Conservation (phyloP, 2,329 filamentous ascomycete genomes). For the Alternaria brassicae region DNA sequence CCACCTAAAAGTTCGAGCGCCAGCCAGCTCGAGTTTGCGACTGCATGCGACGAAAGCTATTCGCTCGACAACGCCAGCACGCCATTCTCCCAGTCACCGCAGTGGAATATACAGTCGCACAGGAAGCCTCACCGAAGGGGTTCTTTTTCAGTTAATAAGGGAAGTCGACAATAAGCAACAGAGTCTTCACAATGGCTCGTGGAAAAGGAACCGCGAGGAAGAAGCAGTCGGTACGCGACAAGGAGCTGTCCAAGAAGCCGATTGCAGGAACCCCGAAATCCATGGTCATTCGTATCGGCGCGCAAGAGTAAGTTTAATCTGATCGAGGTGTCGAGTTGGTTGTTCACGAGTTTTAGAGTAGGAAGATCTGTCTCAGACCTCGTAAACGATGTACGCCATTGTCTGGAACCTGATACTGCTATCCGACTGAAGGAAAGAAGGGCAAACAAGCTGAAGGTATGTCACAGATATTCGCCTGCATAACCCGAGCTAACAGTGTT, state of each 20-base stretch:
- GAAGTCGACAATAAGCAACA: conserved; percentile 11
- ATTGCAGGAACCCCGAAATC: conserved; percentile 77
- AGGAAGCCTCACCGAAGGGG: neutral
- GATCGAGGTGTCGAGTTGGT: neutral
- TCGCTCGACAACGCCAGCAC: neutral
- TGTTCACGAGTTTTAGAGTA: conserved; percentile 55
- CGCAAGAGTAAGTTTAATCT: conserved; percentile 65
- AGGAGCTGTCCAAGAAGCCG: conserved; percentile 61
- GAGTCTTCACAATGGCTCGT: conserved; percentile 36
- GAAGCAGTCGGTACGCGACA: conserved; percentile 46
- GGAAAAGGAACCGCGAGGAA: conserved; percentile 38
- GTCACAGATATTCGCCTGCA: conserved; percentile 64
- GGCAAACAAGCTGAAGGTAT: conserved; percentile 18
- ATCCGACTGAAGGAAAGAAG: conserved; percentile 73
- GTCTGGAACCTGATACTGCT: conserved; percentile 97
- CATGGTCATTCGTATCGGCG: conserved; percentile 98
- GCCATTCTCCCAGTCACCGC: no score
- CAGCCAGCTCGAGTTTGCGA: conserved; percentile 12
- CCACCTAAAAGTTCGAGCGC: conserved; percentile 18
- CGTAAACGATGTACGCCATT: conserved; percentile 85
- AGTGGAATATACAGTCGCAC: neutral
- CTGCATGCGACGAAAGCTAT: conserved; percentile 2
- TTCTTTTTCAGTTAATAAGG: neutral
- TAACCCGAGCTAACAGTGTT: conserved; percentile 80
- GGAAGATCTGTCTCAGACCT: conserved; percentile 90